Percentiles rank a stretch among this genome's conserved stretches.
These are phyloP conservation scores for Furcasterigmium sp. DNA, from an alignment of 2,329 filamentous ascomycete genomes.

Conservation along the genomic window DNA sequence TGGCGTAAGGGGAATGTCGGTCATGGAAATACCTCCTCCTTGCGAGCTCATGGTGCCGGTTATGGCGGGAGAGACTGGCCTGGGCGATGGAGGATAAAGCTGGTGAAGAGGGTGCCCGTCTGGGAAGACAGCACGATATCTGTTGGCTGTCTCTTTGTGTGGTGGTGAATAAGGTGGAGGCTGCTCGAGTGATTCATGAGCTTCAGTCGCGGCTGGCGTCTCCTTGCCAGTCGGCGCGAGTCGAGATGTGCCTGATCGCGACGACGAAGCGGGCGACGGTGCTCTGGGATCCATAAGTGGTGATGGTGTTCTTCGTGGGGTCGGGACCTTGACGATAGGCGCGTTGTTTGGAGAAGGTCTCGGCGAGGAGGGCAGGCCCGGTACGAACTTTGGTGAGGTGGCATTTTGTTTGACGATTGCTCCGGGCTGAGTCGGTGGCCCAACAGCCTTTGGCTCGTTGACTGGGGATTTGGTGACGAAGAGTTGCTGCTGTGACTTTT, in stretches of 20 bases:
- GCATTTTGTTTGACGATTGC: background rate
- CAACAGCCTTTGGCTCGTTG: background rate
- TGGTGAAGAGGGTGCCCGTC: conserved; percentile 41
- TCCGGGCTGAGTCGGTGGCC: no score
- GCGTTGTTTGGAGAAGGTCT: conserved; percentile 14
- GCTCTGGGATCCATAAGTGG: conserved; percentile 15
- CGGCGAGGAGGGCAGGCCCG: conserved; percentile 12
- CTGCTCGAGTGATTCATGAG: conserved; percentile 23
- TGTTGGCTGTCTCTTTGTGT: conserved; percentile 31
- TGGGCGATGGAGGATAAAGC: conserved; percentile 52
- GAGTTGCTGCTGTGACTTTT: conserved; percentile 11
- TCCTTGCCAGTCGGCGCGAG: conserved; percentile 6
- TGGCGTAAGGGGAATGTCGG: conserved; percentile 51
- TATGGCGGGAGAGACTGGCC: conserved; percentile 57
- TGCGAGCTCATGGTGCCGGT: conserved; percentile 58
- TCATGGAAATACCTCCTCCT: conserved; percentile 54
- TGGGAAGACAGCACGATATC: conserved; percentile 55
- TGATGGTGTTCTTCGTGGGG: conserved; percentile 26
- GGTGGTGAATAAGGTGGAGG: conserved; percentile 54
- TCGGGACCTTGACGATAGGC: conserved; percentile 30
- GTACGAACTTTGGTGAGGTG: conserved; percentile 1
- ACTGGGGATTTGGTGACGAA: background rate
- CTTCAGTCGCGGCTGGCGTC: background rate
- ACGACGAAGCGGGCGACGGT: conserved; percentile 19
- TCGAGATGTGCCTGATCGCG: conserved; percentile 15